Percentiles rank a stretch among this genome's conserved stretches.
Evolutionary conservation across 495 filamentous ascomycete species (phyloP).

Genomic region (Oleoguttula mirabilis): DNA sequence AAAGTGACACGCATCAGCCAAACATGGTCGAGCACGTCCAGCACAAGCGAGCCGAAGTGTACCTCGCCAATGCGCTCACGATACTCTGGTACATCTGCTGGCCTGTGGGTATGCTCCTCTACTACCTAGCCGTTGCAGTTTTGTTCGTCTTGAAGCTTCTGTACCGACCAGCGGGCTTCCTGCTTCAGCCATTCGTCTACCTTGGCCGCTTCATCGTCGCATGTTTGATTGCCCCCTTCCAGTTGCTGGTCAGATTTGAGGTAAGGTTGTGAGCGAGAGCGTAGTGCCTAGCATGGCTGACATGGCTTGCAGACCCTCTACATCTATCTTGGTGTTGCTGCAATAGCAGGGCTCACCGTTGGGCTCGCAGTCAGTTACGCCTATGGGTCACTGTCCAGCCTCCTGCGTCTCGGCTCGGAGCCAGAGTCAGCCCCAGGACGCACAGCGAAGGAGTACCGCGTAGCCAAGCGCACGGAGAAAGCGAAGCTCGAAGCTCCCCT

Average conservation of each 20-base stretch:
- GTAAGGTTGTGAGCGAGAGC: slow-evolving; percentile 33
- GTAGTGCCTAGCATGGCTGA: too few species aligned
- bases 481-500: slow-evolving; percentile 5
- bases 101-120: slow-evolving; percentile 29
- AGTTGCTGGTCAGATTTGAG: slow-evolving; percentile 48
- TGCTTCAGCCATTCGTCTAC: slow-evolving; percentile 26
- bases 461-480: slow-evolving; percentile 14
- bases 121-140: slow-evolving; percentile 27
- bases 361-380: slow-evolving; percentile 33
- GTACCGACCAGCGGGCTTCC: slow-evolving; percentile 27
- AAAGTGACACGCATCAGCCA: background rate
- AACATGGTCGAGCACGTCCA: background rate
- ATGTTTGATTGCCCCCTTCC: slow-evolving; percentile 24
- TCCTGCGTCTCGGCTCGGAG: slow-evolving; percentile 6
- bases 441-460: slow-evolving; percentile 17
- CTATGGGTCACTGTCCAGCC: slow-evolving; percentile 21
- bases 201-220: slow-evolving; percentile 23
- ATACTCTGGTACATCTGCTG: slow-evolving; percentile 30
- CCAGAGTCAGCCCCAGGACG: background rate
- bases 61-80: slow-evolving; percentile 21
- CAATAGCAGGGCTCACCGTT: slow-evolving; percentile 42
- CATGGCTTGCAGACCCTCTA: slow-evolving; percentile 42
- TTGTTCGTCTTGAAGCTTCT: slow-evolving; percentile 29
- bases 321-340: slow-evolving; percentile 50
- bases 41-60: slow-evolving; percentile 7